Evolutionary conservation across 495 filamentous ascomycete species (phyloP).

Genomic region (Stereocaulon alpinum): DNA sequence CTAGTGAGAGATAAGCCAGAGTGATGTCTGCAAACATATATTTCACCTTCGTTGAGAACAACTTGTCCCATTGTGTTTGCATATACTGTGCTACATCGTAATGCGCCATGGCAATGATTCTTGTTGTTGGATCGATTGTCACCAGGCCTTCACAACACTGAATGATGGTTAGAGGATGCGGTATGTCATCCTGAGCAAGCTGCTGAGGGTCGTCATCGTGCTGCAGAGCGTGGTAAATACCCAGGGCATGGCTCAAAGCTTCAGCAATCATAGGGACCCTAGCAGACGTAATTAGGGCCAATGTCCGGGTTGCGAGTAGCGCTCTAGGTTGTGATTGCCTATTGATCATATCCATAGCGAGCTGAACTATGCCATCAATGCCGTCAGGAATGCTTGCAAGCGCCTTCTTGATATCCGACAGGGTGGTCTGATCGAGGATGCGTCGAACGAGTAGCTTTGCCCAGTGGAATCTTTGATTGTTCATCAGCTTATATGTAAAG

Average conservation of each 20-base stretch:
- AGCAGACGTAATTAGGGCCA: constrained; percentile 1
- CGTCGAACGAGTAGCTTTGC: neutral
- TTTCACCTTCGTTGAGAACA: neutral
- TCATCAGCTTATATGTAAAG: neutral
- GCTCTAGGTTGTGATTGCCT: neutral
- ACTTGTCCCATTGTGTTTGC: neutral
- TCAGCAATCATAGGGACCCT: neutral
- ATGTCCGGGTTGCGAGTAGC: neutral
- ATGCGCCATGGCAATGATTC: neutral
- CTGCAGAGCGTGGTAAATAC: neutral
- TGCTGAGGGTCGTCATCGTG: neutral
- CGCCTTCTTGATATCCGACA: neutral
- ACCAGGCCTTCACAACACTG: neutral
- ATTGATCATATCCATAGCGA: neutral
- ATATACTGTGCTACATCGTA: neutral
- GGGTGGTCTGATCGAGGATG: neutral
- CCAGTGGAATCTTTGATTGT: neutral
- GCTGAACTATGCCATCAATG: neutral
- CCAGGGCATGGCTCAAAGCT: neutral
- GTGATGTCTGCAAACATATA: neutral
- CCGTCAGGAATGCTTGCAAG: neutral
- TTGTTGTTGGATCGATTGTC: neutral
- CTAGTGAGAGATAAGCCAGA: neutral
- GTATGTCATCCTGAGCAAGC: neutral
- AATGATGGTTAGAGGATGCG: neutral